These are phyloP conservation scores for Linnemannia zychae DNA, from an alignment of 192 early-diverging fungal genomes.

Conservation along the genomic window DNA sequence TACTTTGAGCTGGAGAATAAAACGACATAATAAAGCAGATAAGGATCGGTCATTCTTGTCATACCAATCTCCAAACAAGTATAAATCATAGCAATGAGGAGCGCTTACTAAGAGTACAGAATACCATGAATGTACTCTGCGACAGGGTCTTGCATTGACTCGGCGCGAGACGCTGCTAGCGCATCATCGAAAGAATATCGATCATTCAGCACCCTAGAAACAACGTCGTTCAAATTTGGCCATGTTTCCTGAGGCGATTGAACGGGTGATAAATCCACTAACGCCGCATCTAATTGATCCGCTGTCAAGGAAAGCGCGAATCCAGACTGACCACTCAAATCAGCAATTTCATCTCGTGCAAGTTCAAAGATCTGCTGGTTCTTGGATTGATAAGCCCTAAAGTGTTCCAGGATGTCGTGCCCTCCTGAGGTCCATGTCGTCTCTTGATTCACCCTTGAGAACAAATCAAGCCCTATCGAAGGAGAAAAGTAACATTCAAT, in stretches of 20 bases:
- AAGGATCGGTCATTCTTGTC: too few species aligned
- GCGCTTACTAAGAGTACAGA: conserved; percentile 16
- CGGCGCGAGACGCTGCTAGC: background rate
- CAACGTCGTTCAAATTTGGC: background rate
- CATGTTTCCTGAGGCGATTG: background rate
- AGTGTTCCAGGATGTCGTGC: background rate
- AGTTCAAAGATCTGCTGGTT: conserved; percentile 1
- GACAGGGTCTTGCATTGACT: conserved; percentile 9
- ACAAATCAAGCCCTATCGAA: background rate
- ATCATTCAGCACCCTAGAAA: background rate
- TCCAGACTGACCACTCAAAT: background rate
- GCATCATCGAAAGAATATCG: background rate
- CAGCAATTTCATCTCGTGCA: background rate
- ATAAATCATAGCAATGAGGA: background rate
- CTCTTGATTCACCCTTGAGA: background rate
- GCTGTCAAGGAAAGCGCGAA: background rate
- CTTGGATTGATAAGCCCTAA: background rate
- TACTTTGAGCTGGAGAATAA: background rate
- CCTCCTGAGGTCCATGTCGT: background rate
- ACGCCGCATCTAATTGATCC: background rate
- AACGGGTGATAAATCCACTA: background rate
- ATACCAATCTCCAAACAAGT: background rate
- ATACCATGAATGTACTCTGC: conserved; percentile 15
- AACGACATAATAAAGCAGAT: too few species aligned
- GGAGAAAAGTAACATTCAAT: background rate